Evolutionary conservation across 1,139 yeast genomes (phyloP).

Genomic region (Protomyces inouyei): DNA sequence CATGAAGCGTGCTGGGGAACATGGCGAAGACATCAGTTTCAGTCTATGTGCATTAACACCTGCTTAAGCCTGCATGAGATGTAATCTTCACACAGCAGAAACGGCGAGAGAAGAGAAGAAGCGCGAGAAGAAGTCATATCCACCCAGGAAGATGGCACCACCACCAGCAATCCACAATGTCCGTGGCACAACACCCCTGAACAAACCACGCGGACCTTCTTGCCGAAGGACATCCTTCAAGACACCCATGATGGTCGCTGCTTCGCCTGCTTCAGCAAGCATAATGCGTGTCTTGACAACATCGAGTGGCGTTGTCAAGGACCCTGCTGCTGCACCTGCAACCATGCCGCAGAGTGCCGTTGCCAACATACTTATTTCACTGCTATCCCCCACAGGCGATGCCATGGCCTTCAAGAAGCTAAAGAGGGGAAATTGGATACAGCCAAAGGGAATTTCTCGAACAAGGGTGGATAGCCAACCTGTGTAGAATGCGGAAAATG

Average conservation of each 20-base stretch:
- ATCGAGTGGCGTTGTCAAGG: constrained; percentile 87
- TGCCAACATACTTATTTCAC: constrained; percentile 54
- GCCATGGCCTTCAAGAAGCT: constrained; percentile 65
- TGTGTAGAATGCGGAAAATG: constrained; percentile 72
- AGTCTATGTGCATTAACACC: constrained; percentile 41
- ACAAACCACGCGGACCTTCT: constrained; percentile 66
- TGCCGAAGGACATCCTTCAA: constrained; percentile 39
- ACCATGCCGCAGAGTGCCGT: constrained; percentile 96
- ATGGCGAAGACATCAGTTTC: constrained; percentile 35
- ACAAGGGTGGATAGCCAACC: constrained; percentile 91
- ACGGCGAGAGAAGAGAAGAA: not conserved
- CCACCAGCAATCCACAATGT: constrained; percentile 98
- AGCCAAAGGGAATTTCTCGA: constrained; percentile 93
- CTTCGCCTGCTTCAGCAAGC: constrained; percentile 58
- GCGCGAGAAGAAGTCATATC: constrained; percentile 53
- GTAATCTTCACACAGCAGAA: too few species aligned
- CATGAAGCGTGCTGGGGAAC: constrained; percentile 45
- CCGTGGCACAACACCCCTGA: constrained; percentile 85
- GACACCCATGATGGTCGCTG: constrained; percentile 43
- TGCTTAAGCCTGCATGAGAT: not conserved
- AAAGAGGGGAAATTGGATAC: constrained; percentile 90
- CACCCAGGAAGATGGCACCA: constrained; percentile 94
- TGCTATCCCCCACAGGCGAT: constrained; percentile 43
- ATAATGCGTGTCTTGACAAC: constrained; percentile 87
- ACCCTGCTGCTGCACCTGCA: constrained; percentile 95